These are phyloP conservation scores for Paramecium caudatum DNA, from an alignment of 73 alveolate species.

Conservation along the genomic window DNA sequence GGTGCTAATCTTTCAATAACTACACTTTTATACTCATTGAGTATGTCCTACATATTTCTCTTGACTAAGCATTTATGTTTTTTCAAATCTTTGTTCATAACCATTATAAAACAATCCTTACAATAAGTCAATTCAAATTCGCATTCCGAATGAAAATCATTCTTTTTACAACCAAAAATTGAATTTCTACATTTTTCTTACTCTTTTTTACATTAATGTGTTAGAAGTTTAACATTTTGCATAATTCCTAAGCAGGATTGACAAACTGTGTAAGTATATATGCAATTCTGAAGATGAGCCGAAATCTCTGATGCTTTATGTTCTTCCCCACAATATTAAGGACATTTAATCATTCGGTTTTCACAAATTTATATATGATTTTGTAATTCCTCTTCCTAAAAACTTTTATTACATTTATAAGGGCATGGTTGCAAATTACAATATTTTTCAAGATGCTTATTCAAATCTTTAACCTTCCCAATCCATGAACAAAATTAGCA, in stretches of 20 bases:
- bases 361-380: constrained; percentile 17
- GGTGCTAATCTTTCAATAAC: neutral
- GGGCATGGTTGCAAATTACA: constrained; percentile 6
- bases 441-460: neutral
- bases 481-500: constrained; percentile 19
- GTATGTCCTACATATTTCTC: neutral
- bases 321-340: constrained; percentile 60
- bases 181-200: neutral
- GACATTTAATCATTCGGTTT: constrained; percentile 47
- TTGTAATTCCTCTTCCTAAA: neutral
- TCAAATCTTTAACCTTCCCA: neutral
- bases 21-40: neutral
- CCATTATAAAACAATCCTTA: neutral
- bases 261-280: neutral
- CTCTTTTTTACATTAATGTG: constrained; percentile 1
- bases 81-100: constrained; percentile 21
- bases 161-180: constrained; percentile 31
- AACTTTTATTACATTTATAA: neutral
- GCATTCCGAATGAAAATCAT: neutral
- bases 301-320: neutral
- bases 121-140: constrained; percentile 34
- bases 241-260: neutral
- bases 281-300: neutral
- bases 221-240: neutral
- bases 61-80: neutral